Base-by-base conservation (phyloP, 345 rosid species). In the Pugionium cornutum region DNA sequence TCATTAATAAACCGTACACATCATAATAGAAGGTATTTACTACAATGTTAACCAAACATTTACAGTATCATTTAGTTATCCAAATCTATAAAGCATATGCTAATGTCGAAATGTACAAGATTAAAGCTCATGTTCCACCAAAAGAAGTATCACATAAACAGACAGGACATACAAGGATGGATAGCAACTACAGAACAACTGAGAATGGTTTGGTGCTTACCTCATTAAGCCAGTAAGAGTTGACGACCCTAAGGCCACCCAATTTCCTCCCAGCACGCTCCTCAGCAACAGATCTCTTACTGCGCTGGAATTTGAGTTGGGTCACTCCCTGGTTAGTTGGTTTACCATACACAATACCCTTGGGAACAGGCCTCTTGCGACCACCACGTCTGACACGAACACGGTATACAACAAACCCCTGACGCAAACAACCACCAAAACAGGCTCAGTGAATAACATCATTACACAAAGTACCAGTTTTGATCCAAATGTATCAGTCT, bases 241-340 rank as follows among this genome's bases (percentile, higher is more conserved):
- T 89, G 6, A 86, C 79, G 39, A 89, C 92, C 77, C 86, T 83
- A 7, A 88, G 91, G 42, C 87, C 91, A 48, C 86, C 86, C 53
- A 88, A 72, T 56, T 81, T 83, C 64, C 91, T 67, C 9, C 95
- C 91, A 67, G 91, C 95, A 48, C 95, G 83, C 61, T 88, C 91
- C 82, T 89, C 96, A 1, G 92, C 92, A 48, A 89, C 90, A 7
- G 88, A 88, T 41, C 96, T 75, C 81, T 88, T 88, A 79, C 96
- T 86, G 1, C 92, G 74, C 76, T 86, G 91, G 63, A 89, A 89
- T 62, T 89, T 89, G 77, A 89, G 82, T 35, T 86, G 92, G 9
- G 96, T 89, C 8, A 89, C 90, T 67, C 96, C 92, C 87, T 88
- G 91, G 62, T 88, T 88, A 2, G 91, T 88, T 33, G 95, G 91